Evolutionary conservation across 495 filamentous ascomycete species (phyloP).

Genomic region (Annulohypoxylon bovei): DNA sequence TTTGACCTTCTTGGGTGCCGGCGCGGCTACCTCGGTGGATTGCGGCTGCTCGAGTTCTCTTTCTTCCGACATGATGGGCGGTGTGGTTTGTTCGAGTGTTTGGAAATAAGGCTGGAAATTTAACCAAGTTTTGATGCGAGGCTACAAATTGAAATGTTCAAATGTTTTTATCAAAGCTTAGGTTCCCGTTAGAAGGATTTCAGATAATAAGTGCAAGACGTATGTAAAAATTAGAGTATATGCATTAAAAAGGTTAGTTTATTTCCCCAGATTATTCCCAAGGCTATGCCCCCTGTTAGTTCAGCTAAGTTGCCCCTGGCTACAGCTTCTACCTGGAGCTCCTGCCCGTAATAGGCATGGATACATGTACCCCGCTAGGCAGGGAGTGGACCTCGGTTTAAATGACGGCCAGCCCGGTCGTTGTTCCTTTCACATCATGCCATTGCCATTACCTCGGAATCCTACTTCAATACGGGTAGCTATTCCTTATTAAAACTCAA

Average conservation of each 20-base stretch:
- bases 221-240: neutral
- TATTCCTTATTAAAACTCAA: conserved; percentile 19
- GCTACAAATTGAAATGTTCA: conserved; percentile 17
- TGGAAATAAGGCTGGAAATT: conserved; percentile 15
- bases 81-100: conserved; percentile 9
- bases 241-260: conserved; percentile 8
- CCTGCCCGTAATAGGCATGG: neutral
- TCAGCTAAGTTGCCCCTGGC: neutral
- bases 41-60: conserved; percentile 41
- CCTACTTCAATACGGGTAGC: neutral
- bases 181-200: conserved; percentile 10
- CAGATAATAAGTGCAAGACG: neutral
- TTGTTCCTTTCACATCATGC: conserved; percentile 11
- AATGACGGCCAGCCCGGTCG: conserved; percentile 5
- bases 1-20: conserved; percentile 66
- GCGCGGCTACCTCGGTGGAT: conserved; percentile 57
- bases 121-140: conserved; percentile 22
- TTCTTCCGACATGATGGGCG: conserved; percentile 46
- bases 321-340: neutral
- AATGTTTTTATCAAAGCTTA: conserved; percentile 28
- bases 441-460: conserved; percentile 24
- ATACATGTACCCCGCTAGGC: conserved; percentile 27
- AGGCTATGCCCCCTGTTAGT: neutral
- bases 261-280: conserved; percentile 30
- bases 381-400: conserved; percentile 34